These are phyloP conservation scores for Candida pseudoviswanathii DNA, from an alignment of 1,139 yeast species.

Conservation along the genomic window DNA sequence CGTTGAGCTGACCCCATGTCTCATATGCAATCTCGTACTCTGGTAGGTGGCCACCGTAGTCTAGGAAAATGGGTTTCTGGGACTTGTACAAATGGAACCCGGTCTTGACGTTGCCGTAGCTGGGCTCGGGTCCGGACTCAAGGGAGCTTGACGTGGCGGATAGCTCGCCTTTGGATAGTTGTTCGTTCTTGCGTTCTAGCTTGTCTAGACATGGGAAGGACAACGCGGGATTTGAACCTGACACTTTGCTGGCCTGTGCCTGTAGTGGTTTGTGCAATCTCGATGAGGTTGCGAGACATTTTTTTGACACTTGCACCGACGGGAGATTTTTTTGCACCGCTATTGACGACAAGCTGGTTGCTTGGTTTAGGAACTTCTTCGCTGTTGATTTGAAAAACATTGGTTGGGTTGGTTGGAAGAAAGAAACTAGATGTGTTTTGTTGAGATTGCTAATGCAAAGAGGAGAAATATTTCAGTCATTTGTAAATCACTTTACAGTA, in stretches of 20 bases:
- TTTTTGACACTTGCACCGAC: not conserved
- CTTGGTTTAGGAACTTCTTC: not conserved
- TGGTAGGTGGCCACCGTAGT: constrained; percentile 79
- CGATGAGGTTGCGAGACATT: constrained; percentile 1
- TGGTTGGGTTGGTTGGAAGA: not conserved
- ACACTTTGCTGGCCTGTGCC: constrained; percentile 15
- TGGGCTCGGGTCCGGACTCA: constrained; percentile 84
- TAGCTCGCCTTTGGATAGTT: constrained; percentile 31
- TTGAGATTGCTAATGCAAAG: not conserved
- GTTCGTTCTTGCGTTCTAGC: constrained; percentile 60
- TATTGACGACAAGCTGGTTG: too few relatives aligned
- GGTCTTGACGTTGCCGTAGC: constrained; percentile 68
- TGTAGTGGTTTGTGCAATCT: constrained; percentile 12
- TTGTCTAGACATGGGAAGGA: constrained; percentile 86
- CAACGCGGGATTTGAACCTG: constrained; percentile 60
- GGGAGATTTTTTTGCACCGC: not conserved
- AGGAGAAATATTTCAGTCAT: not conserved
- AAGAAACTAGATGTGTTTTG: not conserved
- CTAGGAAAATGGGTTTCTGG: constrained; percentile 63
- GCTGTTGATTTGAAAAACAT: constrained; percentile 4
- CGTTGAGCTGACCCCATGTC: constrained; percentile 68
- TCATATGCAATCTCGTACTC: constrained; percentile 84
- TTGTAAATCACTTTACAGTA: not conserved
- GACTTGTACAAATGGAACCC: constrained; percentile 67
- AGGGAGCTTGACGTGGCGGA: constrained; percentile 23